phyloP scores from a whole-genome alignment of 768 basidiomycete species.

The Dacryopinax primogenitus region DNA sequence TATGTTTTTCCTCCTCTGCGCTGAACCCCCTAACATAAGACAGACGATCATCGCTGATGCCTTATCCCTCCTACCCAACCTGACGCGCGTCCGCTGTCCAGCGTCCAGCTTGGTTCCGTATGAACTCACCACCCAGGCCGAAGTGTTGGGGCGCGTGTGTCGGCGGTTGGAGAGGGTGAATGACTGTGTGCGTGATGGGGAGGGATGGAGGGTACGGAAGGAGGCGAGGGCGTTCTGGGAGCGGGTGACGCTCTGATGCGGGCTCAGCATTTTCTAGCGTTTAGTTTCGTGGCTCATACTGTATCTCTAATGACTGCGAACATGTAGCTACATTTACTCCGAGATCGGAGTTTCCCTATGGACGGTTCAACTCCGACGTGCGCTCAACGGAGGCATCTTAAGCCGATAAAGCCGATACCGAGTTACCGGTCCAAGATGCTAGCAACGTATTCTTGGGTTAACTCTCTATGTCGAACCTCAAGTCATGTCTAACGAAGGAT shows the following conservation, averaged over 20 bases:
- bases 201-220: not conserved
- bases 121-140: not conserved
- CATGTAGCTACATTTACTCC: not conserved
- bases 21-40: not conserved
- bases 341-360: too few species aligned
- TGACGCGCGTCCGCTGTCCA: not conserved
- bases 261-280: not conserved
- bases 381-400: too few species aligned
- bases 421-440: too few species aligned
- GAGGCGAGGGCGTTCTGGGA: constrained; percentile 1
- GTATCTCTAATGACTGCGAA: too few species aligned
- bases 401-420: too few species aligned
- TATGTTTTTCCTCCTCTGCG: not conserved
- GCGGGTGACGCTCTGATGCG: not conserved
- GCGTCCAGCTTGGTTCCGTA: not conserved
- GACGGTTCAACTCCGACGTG: too few species aligned
- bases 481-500: too few species aligned
- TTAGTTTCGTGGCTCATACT: too few species aligned
- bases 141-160: not conserved
- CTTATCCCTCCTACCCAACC: not conserved
- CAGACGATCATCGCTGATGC: not conserved
- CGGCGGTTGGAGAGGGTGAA: not conserved
- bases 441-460: too few species aligned
- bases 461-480: too few species aligned
- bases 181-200: not conserved